phyloP scores from a whole-genome alignment of 2,329 filamentous ascomycete species.

The Lizonia empirigonia region DNA sequence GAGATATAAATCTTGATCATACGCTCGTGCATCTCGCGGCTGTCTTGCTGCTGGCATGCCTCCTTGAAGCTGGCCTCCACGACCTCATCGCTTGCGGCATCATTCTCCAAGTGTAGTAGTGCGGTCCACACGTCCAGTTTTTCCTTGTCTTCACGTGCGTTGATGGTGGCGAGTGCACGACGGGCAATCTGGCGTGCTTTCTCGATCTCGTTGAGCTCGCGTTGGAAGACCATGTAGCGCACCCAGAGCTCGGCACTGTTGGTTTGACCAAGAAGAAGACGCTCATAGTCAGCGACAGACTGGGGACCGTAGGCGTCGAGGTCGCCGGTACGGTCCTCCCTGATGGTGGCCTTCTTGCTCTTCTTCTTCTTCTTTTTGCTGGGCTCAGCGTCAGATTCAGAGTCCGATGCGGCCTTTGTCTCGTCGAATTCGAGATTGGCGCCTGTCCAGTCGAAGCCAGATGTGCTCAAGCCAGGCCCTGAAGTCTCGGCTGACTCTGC shows the following conservation, averaged over 20 bases:
- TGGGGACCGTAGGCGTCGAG: slow-evolving; percentile 88
- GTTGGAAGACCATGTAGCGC: slow-evolving; percentile 98
- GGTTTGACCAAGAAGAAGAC: slow-evolving; percentile 86
- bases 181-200: slow-evolving; percentile 90
- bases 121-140: slow-evolving; percentile 97
- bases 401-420: slow-evolving; percentile 59
- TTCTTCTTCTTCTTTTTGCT: slow-evolving; percentile 69
- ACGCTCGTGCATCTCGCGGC: slow-evolving; percentile 85
- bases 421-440: slow-evolving; percentile 60
- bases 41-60: slow-evolving; percentile 92
- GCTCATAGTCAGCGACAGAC: slow-evolving; percentile 89
- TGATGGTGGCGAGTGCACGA: slow-evolving; percentile 88
- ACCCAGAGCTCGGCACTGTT: slow-evolving; percentile 96
- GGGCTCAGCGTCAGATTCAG: slow-evolving; percentile 58
- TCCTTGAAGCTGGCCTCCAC: slow-evolving; percentile 88
- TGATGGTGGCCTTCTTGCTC: slow-evolving; percentile 74
- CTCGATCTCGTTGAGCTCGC: slow-evolving; percentile 85
- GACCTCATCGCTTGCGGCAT: slow-evolving; percentile 81
- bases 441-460: slow-evolving; percentile 88
- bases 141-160: slow-evolving; percentile 86
- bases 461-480: slow-evolving; percentile 66
- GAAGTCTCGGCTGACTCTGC: slow-evolving; percentile 28
- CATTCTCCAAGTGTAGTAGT: slow-evolving; percentile 90
- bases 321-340: slow-evolving; percentile 89
- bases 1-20: slow-evolving; percentile 95